Percentiles rank a stretch among this genome's conserved stretches.
These are phyloP conservation scores for Hordeum marinum DNA, from an alignment of 176 grass and related monocot species.

Conservation along the genomic window DNA sequence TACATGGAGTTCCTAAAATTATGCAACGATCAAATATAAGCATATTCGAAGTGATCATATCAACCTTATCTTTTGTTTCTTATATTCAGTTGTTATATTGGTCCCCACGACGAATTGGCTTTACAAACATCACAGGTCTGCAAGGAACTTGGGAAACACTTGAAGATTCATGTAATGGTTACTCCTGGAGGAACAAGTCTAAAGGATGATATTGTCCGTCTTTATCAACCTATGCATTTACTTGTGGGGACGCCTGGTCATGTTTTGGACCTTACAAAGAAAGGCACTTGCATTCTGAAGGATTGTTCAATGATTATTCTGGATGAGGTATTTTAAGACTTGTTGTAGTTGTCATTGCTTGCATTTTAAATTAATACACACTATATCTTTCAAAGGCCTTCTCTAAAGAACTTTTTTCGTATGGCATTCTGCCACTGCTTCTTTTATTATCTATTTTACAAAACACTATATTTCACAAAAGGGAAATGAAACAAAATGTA, in stretches of 20 bases:
- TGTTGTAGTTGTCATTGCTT: slow-evolving; percentile 7
- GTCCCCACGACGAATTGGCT: slow-evolving; percentile 87
- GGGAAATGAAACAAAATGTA: background rate
- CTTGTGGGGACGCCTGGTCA: slow-evolving; percentile 87
- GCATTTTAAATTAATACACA: background rate
- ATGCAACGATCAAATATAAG: background rate
- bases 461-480: background rate
- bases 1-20: background rate
- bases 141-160: slow-evolving; percentile 88
- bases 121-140: slow-evolving; percentile 96
- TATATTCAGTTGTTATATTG: slow-evolving; percentile 77
- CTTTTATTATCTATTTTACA: background rate
- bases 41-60: background rate
- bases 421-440: background rate
- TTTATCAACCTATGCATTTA: slow-evolving; percentile 91
- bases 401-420: background rate
- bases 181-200: slow-evolving; percentile 94
- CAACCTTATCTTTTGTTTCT: slow-evolving; percentile 14
- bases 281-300: slow-evolving; percentile 76
- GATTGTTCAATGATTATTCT: slow-evolving; percentile 90
- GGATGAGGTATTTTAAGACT: slow-evolving; percentile 71
- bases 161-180: slow-evolving; percentile 91
- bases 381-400: background rate
- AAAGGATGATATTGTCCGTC: slow-evolving; percentile 87
- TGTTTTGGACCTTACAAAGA: slow-evolving; percentile 76